Evolutionary conservation across 23 red algal genomes (phyloP).

Genomic region (Pyropia haitanensis): DNA sequence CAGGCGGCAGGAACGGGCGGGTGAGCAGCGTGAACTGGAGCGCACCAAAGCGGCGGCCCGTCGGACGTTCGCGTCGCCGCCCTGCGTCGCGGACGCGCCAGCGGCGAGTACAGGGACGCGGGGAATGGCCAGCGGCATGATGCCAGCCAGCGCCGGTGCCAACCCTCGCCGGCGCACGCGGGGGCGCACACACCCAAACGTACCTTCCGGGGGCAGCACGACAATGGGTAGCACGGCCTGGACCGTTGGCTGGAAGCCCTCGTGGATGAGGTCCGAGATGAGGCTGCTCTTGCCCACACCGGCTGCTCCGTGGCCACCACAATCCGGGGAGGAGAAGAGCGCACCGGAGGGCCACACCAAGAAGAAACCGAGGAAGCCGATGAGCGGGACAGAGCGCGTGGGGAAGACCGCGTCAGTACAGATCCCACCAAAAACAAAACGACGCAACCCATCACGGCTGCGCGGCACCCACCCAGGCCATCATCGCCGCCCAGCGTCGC

Average conservation of each 20-base stretch:
- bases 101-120: too few species aligned
- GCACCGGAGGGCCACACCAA: not conserved
- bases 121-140: too few species aligned
- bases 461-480: not conserved
- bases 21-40: too few species aligned
- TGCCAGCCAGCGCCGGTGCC: too few species aligned
- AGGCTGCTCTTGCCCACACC: slow-evolving; percentile 88
- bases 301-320: slow-evolving; percentile 6
- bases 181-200: slow-evolving; percentile 46
- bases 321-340: not conserved
- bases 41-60: too few species aligned
- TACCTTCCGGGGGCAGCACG: slow-evolving; percentile 80
- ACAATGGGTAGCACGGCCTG: slow-evolving; percentile 75
- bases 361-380: not conserved
- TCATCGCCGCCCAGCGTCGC: not conserved
- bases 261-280: slow-evolving; percentile 82
- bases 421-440: not conserved
- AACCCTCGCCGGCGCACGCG: not conserved
- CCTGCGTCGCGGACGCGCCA: too few species aligned
- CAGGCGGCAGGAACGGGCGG: too few species aligned
- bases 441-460: not conserved
- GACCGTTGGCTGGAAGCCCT: slow-evolving; percentile 70
- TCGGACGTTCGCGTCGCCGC: too few species aligned
- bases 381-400: not conserved
- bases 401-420: not conserved